Base-by-base conservation (phyloP, 495 filamentous ascomycete genomes). In the Lasiosphaeria ovina region DNA sequence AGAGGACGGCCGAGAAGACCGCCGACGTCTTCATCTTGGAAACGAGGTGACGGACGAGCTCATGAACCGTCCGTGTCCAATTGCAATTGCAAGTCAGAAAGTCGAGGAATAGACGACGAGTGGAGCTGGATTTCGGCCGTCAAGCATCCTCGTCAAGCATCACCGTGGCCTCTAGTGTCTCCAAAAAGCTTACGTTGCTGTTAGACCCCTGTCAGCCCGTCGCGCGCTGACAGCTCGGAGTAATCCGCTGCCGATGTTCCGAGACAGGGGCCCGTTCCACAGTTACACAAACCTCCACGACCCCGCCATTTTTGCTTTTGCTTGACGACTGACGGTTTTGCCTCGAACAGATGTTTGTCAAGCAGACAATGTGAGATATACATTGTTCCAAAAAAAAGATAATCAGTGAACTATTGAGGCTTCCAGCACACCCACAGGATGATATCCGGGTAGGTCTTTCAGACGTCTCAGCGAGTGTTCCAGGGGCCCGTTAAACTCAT, bases 11-110 rank as follows among this genome's bases (percentile, higher is more conserved):
- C 57, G 76, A 70, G 64, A 79, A 74, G 68, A 82, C 70, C 57
- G 79, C 74, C 69, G 78, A 72, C 64, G 77, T 74, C 79, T 78
- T 83, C 82, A 84, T 84, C 49, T 71, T 81, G 77, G 70, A 72
- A 57, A 55, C 57, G 57, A 59, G 55, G 61, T 60, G 57, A 62
- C 61, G 54, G 66, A 61, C 64, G 64, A 66, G 72, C 70, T 76
- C 72, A 76, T 78, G 63, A 76, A 78, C 60, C 17, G 58, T 59
- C 24, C 36, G 51, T 24, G 60, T 55, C 56, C 35, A 51, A 57
- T 49, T 40, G 32, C 45, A 50, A 57, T 57, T 8, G 55, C 14
- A 35, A 48, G 36, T 48, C 34, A 35, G 9, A 44, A 35, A 12
- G 38, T 45, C 35, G 34, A 51, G 35, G 38, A 17, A 42, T 65